Base-by-base conservation (phyloP, 2,329 filamentous ascomycete genomes). In the Fusarium sp. region DNA sequence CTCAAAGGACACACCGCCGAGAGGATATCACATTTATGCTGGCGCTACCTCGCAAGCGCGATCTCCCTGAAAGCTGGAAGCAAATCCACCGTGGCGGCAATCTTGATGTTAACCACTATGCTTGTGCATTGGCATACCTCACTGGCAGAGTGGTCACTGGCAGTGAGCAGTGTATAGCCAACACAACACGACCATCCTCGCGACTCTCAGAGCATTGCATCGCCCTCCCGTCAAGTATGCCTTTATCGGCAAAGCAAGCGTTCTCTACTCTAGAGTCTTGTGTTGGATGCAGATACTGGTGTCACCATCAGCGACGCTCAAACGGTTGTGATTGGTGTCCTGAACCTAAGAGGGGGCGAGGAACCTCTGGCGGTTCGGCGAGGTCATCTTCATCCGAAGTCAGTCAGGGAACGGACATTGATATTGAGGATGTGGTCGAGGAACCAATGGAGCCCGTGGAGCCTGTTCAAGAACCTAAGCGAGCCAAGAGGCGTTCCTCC, bases 51-150 rank as follows among this genome's bases (percentile, higher is more conserved):
- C 70, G 65, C 7, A 56, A 53, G 22, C 75, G 78, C 2, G 14
- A 62, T 0, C 63, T 80, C 2, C 75, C 78, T 0, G 14, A 45
- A 0, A 5, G 26, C 0, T 80, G 77, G 75, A 67, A 75, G 9
- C 24, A 59, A 0, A 46, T 39, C 13, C 75, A 79, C 40, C 14
- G 41, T 1, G 56, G 57, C 1, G 57, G 50, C 6, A 56, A 59
- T 1, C 32, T 80, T 5, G 71, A 73, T 8, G 6, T 55, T 0
- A 53, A 41, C 1, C 61, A 71, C 19, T 79, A 77, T 50, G 70
- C 76, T 17, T 74, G 70, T 45, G 74, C 74, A 5, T 30, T 79
- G 6, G 77, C 77, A 7, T 80, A 76, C 46, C 44, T 80, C 2
- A 73, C 74, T 0, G 78, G 78, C 2, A 69, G 62, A 1, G 73